Percentiles rank a stretch among this genome's conserved stretches.
phyloP scores from a whole-genome alignment of 2,329 filamentous ascomycete genomes.

The Rachicladosporium sp. region DNA sequence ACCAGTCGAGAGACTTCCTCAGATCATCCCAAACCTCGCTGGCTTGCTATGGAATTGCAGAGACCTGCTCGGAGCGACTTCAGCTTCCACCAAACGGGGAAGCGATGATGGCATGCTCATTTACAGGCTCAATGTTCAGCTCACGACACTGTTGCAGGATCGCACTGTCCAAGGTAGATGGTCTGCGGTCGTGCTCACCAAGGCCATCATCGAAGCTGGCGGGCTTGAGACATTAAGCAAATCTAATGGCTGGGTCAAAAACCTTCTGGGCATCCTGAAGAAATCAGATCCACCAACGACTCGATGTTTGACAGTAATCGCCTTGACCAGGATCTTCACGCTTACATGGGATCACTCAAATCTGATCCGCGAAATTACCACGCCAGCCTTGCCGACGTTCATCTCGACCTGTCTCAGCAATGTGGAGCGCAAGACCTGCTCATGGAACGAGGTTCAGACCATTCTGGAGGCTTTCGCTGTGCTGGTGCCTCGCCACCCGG shows the following conservation, averaged over 20 bases:
- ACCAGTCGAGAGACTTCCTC: slow-evolving; percentile 59
- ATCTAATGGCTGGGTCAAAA: slow-evolving; percentile 62
- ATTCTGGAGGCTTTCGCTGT: slow-evolving; percentile 59
- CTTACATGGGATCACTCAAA: slow-evolving; percentile 74
- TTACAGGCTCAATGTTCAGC: slow-evolving; percentile 68
- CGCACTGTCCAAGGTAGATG: slow-evolving; percentile 64
- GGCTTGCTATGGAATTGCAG: slow-evolving; percentile 42
- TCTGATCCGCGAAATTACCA: slow-evolving; percentile 75
- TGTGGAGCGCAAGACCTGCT: slow-evolving; percentile 27
- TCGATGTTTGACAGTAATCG: slow-evolving; percentile 65
- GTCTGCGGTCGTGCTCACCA: slow-evolving; percentile 64
- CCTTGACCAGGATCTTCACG: slow-evolving; percentile 71
- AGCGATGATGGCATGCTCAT: slow-evolving; percentile 57
- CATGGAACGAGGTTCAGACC: slow-evolving; percentile 39
- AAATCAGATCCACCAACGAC: slow-evolving; percentile 65
- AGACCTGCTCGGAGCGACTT: slow-evolving; percentile 49
- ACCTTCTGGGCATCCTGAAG: slow-evolving; percentile 63
- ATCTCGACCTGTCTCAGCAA: slow-evolving; percentile 61
- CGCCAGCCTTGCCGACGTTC: slow-evolving; percentile 64
- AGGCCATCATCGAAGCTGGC: slow-evolving; percentile 68
- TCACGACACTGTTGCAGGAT: slow-evolving; percentile 67
- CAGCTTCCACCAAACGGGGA: slow-evolving; percentile 45
- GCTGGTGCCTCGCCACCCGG: slow-evolving; percentile 68
- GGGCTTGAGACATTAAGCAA: slow-evolving; percentile 71
- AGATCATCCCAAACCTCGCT: slow-evolving; percentile 57